Evolutionary conservation across 805 yeast species (phyloP), one percentile per base, ranked within the genome.

Genomic region (Ogataea dorogensis): DNA sequence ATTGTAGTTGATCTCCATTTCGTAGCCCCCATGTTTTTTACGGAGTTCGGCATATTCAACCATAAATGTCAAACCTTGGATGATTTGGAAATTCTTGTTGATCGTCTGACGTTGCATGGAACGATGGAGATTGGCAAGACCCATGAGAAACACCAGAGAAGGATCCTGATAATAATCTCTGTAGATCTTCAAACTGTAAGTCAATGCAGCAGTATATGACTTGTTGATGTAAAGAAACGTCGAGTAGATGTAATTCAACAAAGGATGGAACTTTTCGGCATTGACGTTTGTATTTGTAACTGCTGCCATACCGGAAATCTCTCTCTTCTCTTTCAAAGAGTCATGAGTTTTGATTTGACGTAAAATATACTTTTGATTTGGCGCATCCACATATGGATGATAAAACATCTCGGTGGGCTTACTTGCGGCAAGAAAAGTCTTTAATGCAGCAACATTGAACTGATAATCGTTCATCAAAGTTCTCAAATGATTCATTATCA

Each of bases 341-440:
- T 93, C 98, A 56, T 76, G 79, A 0, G 96, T 94, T 55, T 91
- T 93, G 46, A 91, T 68, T 50, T 89, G 97, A 48, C 98, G 77
- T 42, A 93, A 64, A 44, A 91, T 80, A 55, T 79, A 91, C 58
- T 93, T 93, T 51, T 91, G 98, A 53, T 86, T 91, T 43, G 86
- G 85, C 22, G 86, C 79, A 31, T 83, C 80, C 32, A 86, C 80
- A 41, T 84, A 76, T 3, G 47, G 47, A n/a, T 38, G 44, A 21
- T 45, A 43, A 37, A 43, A 53, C 19, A 31, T 32, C 10, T 33
- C 43, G 7, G 45, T 47, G 14, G 64, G 58, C n/a, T 52, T 31
- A 19, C 51, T 47, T 29, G 83, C 70, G 29, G 82, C 75, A 53
- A 83, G 59, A 56, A 87, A 86, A 16, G 86, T 57, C 42, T 79